Evolutionary conservation across 192 early-diverging fungal species (phyloP).

Genomic region (Haplosporangium gracile): DNA sequence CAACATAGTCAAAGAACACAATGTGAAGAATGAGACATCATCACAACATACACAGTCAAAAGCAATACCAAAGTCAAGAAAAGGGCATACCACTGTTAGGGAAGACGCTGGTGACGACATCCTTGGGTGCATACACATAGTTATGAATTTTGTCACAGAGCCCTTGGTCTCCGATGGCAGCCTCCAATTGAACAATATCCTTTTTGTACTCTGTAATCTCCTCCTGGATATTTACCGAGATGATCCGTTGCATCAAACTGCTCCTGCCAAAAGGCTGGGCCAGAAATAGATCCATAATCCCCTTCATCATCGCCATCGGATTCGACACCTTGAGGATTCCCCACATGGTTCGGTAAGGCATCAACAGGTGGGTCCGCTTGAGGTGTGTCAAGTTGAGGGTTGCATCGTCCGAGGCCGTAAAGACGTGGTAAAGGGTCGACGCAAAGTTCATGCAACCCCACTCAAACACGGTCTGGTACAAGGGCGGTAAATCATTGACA

Average conservation of each 20-base stretch:
- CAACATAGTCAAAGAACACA: neutral
- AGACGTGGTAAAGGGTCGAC: conserved; percentile 65
- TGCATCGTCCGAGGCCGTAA: conserved; percentile 65
- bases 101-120: conserved; percentile 25
- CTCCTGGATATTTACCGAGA: conserved; percentile 66
- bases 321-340: conserved; percentile 67
- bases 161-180: conserved; percentile 34
- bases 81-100: conserved; percentile 20
- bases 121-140: conserved; percentile 55
- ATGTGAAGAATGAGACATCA: neutral
- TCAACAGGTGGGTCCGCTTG: conserved; percentile 65
- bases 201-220: conserved; percentile 63
- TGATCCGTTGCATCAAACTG: conserved; percentile 70
- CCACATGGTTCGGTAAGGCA: conserved; percentile 67
- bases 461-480: conserved; percentile 61
- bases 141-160: conserved; percentile 66
- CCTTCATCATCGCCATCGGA: conserved; percentile 68
- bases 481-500: conserved; percentile 57
- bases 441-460: conserved; percentile 73
- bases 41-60: neutral
- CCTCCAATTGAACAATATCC: conserved; percentile 57
- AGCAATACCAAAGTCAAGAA: neutral
- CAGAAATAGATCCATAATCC: conserved; percentile 68
- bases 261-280: conserved; percentile 70
- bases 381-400: conserved; percentile 61